Percentiles rank a stretch among this genome's conserved stretches.
Evolutionary conservation across 306 rosid species (phyloP).

Genomic region (Cucumis cinereus): DNA sequence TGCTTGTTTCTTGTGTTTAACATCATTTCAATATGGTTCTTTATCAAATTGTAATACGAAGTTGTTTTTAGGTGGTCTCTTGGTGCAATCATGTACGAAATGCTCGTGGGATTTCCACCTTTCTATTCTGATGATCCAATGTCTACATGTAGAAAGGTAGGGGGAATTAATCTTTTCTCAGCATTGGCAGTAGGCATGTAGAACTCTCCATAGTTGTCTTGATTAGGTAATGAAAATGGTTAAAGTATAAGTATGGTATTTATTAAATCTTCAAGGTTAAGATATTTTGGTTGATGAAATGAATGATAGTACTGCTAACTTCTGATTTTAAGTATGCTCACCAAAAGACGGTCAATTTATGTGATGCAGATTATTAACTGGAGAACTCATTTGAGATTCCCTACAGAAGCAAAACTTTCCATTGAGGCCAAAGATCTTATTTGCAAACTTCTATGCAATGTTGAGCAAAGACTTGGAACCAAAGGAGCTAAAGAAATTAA

Average conservation of each 20-base stretch:
- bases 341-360: slow-evolving; percentile 13
- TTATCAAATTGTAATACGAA: slow-evolving; percentile 1
- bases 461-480: slow-evolving; percentile 76
- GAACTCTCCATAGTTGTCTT: not conserved
- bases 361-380: slow-evolving; percentile 66
- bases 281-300: not conserved
- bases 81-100: slow-evolving; percentile 93
- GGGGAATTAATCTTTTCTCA: not conserved
- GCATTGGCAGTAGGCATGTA: not conserved
- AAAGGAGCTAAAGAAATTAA: slow-evolving; percentile 80
- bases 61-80: slow-evolving; percentile 67
- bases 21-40: not conserved
- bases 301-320: not conserved
- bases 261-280: not conserved
- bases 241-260: not conserved
- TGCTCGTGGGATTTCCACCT: slow-evolving; percentile 88
- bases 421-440: slow-evolving; percentile 74
- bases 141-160: slow-evolving; percentile 80
- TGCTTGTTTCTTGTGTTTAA: slow-evolving; percentile 6
- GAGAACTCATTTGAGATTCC: slow-evolving; percentile 72
- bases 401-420: slow-evolving; percentile 65
- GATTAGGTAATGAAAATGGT: not conserved
- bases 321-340: not conserved
- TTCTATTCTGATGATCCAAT: slow-evolving; percentile 82
- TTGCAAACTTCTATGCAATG: slow-evolving; percentile 70